Percentiles rank a stretch among this genome's conserved stretches.
These are phyloP conservation scores for Neofusicoccum kwambonambiense DNA, from an alignment of 2,329 filamentous ascomycete species.

Conservation along the genomic window DNA sequence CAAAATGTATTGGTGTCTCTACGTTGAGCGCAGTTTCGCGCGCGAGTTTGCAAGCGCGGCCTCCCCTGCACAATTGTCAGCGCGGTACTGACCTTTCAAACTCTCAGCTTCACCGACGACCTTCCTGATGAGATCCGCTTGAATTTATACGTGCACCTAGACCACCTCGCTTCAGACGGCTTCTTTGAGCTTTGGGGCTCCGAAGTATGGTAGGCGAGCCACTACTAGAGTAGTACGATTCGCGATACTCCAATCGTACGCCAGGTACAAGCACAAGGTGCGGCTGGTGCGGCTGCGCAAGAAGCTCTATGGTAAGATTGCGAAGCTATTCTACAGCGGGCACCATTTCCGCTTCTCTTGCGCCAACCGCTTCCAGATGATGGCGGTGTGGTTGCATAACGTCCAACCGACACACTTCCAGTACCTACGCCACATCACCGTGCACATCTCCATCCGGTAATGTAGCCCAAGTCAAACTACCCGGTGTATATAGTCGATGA, in stretches of 20 bases:
- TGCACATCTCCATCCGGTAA: background rate
- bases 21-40: background rate
- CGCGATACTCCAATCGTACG: background rate
- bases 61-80: background rate
- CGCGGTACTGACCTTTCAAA: background rate
- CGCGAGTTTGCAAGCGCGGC: background rate
- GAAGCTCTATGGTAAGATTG: background rate
- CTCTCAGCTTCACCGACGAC: background rate
- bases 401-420: constrained; percentile 3
- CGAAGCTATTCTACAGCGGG: background rate
- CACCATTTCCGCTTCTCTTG: background rate
- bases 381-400: background rate
- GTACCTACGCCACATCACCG: constrained; percentile 4
- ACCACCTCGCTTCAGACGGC: background rate
- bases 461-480: too few species aligned
- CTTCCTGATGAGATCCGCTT: constrained; percentile 13
- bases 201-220: background rate
- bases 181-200: background rate
- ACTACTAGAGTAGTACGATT: background rate
- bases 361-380: background rate
- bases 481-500: background rate
- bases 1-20: background rate
- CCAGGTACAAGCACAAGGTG: background rate
- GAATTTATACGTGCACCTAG: background rate
- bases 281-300: background rate